A percentile compares a stretch with the other conserved stretches of the same genome.
Conservation (phyloP, 1,139 yeast genomes). For the Pichia sp. region DNA sequence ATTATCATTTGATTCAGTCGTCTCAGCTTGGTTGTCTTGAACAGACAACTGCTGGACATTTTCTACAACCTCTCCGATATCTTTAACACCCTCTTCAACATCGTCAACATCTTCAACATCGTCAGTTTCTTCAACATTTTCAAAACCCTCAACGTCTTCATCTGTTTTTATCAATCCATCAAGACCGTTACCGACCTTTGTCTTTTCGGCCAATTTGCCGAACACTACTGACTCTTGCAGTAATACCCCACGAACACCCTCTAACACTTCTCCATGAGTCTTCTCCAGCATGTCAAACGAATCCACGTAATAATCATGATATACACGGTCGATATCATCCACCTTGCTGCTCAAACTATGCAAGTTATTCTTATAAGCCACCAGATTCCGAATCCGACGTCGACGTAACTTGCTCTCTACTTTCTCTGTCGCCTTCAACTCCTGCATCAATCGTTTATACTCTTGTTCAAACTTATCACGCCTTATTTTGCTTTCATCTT, state of each 20-base stretch:
- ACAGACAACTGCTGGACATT: no score
- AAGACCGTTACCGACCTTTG: slow-evolving; percentile 83
- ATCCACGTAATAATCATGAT: slow-evolving; percentile 64
- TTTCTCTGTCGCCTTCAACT: slow-evolving; percentile 49
- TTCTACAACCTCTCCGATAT: background rate
- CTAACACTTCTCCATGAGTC: slow-evolving; percentile 49
- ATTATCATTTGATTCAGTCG: no score
- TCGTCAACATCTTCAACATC: slow-evolving; percentile 5
- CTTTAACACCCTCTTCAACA: slow-evolving; percentile 1
- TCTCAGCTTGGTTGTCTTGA: no score
- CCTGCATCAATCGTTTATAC: slow-evolving; percentile 44
- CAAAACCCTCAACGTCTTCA: slow-evolving; percentile 21
- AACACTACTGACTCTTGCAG: slow-evolving; percentile 76
- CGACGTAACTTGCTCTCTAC: slow-evolving; percentile 52
- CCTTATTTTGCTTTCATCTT: slow-evolving; percentile 39
- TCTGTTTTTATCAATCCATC: slow-evolving; percentile 47
- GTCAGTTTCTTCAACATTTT: slow-evolving; percentile 3
- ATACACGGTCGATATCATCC: slow-evolving; percentile 70
- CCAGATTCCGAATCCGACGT: slow-evolving; percentile 52
- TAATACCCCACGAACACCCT: slow-evolving; percentile 57
- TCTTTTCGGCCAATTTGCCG: slow-evolving; percentile 77
- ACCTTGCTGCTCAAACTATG: slow-evolving; percentile 63
- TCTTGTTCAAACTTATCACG: slow-evolving; percentile 41
- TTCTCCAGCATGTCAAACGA: slow-evolving; percentile 56
- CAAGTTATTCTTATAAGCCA: slow-evolving; percentile 59